phyloP scores from a whole-genome alignment of 2,329 filamentous ascomycete species.

The Remersonia thermophila region DNA sequence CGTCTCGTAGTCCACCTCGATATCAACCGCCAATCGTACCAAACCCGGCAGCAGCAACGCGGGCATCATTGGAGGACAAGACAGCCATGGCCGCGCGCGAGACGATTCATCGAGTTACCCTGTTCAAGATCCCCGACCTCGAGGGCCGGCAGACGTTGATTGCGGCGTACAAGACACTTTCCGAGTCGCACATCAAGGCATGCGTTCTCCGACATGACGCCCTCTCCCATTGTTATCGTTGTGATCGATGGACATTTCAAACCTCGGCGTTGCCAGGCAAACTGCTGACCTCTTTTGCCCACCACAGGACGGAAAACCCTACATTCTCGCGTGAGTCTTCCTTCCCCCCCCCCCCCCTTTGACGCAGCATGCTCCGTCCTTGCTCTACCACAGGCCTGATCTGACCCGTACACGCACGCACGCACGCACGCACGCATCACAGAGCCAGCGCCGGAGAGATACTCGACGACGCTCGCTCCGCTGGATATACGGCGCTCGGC shows the following conservation, averaged over 20 bases:
- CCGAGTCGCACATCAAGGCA: slow-evolving; percentile 31
- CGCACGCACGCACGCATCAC: slow-evolving; percentile 1
- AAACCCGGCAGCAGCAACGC: no score
- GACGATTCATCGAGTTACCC: slow-evolving; percentile 34
- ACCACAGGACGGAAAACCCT: slow-evolving; percentile 55
- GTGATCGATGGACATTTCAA: no score
- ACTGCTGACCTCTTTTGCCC: no score
- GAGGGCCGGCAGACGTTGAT: slow-evolving; percentile 33
- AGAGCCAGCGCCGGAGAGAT: slow-evolving; percentile 37
- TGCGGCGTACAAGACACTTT: slow-evolving; percentile 31
- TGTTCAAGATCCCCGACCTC: slow-evolving; percentile 39
- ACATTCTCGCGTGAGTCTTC: slow-evolving; percentile 39
- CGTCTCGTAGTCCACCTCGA: no score
- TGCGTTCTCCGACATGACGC: slow-evolving; percentile 8
- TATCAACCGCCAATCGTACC: no score
- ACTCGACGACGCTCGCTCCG: slow-evolving; percentile 44
- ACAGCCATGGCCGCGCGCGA: no score
- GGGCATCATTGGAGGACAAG: no score
- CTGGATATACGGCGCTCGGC: slow-evolving; percentile 53
- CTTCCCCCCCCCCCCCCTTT: neutral
- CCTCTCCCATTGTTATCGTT: neutral
- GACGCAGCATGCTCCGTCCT: no score
- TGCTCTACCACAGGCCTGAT: no score
- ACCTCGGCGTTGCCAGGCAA: no score
- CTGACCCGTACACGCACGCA: neutral